Percentiles rank a stretch among this genome's conserved stretches.
Evolutionary conservation across 306 rosid genomes (phyloP).

Genomic region (Acacia acuminata): DNA sequence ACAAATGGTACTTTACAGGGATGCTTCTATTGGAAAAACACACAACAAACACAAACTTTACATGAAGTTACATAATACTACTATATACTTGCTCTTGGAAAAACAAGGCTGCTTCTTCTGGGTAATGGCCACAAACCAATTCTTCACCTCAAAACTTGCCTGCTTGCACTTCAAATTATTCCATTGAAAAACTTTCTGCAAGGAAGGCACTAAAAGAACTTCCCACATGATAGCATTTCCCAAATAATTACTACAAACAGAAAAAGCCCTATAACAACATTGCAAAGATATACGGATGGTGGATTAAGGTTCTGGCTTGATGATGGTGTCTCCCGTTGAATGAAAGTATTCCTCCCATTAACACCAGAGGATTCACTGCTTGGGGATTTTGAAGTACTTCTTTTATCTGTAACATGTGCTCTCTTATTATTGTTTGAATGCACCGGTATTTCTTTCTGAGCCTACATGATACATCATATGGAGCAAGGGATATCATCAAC

Average conservation of each 20-base stretch:
- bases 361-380: constrained; percentile 19
- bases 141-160: constrained; percentile 47
- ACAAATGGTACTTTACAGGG: not conserved
- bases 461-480: constrained; percentile 42
- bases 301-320: constrained; percentile 35
- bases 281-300: constrained; percentile 31
- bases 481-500: constrained; percentile 7
- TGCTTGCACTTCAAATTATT: constrained; percentile 1
- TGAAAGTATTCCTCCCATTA: constrained; percentile 32
- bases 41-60: constrained; percentile 1
- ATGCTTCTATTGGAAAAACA: not conserved
- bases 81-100: not conserved
- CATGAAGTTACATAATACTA: not conserved
- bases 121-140: constrained; percentile 30
- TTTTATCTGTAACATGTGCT: constrained; percentile 24
- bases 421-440: constrained; percentile 7
- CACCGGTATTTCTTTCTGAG: not conserved
- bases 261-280: not conserved
- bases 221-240: constrained; percentile 39
- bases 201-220: constrained; percentile 21
- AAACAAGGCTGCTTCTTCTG: constrained; percentile 19
- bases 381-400: constrained; percentile 7
- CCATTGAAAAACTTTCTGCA: not conserved
- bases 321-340: constrained; percentile 31
- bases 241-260: constrained; percentile 1